A percentile compares a stretch with the other conserved stretches of the same genome.
Conservation (phyloP, 2,329 filamentous ascomycete genomes). For the Aspergillus transmontanensis region DNA sequence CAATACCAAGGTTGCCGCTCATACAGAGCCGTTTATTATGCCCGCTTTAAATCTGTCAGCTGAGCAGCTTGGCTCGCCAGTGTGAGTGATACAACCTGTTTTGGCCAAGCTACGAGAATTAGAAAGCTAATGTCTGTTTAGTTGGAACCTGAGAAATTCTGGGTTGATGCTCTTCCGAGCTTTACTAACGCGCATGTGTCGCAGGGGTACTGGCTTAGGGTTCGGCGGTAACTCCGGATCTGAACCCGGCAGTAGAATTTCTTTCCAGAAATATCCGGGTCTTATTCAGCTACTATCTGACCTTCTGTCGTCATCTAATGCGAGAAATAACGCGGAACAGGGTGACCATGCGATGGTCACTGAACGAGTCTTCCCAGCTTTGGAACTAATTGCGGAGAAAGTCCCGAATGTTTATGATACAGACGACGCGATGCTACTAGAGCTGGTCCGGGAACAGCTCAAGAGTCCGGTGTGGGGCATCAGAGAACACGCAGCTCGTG, state of each 20-base stretch:
- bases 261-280: constrained; percentile 45
- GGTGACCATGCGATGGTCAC: constrained; percentile 40
- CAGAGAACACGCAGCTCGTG: constrained; percentile 49
- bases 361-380: constrained; percentile 48
- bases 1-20: constrained; percentile 72
- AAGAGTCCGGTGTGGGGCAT: constrained; percentile 49
- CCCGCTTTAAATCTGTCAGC: constrained; percentile 78
- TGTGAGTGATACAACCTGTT: constrained; percentile 54
- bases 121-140: constrained; percentile 34
- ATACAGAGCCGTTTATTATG: constrained; percentile 73
- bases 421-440: constrained; percentile 35
- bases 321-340: constrained; percentile 16
- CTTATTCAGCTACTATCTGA: constrained; percentile 39
- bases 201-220: constrained; percentile 51
- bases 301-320: constrained; percentile 32
- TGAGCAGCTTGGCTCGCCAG: constrained; percentile 73
- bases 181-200: constrained; percentile 68
- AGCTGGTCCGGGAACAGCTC: constrained; percentile 40
- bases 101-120: background rate
- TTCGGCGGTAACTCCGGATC: constrained; percentile 47
- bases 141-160: constrained; percentile 94
- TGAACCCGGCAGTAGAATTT: constrained; percentile 42
- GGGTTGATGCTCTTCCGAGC: constrained; percentile 86
- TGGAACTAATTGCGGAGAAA: constrained; percentile 50
- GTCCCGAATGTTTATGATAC: constrained; percentile 37